Base-by-base conservation (phyloP, 257 asterid genomes). In the Fraxinus cuspidata region DNA sequence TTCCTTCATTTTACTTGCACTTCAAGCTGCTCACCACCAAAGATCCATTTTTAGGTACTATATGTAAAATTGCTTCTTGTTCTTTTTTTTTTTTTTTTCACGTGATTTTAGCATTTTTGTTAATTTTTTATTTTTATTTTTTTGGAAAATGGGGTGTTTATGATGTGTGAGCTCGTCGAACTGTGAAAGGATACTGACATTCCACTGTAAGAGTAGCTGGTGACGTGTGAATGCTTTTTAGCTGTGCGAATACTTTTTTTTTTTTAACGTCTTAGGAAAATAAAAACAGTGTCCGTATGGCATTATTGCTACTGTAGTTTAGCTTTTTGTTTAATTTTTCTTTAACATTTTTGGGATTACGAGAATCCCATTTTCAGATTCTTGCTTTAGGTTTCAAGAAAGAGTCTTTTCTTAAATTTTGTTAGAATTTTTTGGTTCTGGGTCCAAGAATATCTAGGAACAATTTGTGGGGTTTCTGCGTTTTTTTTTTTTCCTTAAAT, bases 41-140 rank as follows among this genome's bases (percentile, higher is more conserved):
- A 90, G 96, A 90, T 89, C 96, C 91, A 86, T 76, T 84, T 82
- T 88, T 89, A 85, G 98, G 94, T 89, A 82, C 78, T 72, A 53
- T 44, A 32, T 27, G 66, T 76, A 47, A 25, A 7, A 16, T 66
- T 64, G 19, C 68, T 42, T 74, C 68, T 72, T n/a, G 19, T 74
- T 83, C 74, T 38, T 67, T 7, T 79, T 27, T 64, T 7, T 79
- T 27, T 64, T 44, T 70, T 34, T 31, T 23, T 75, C 28, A 23
- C 12, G 8, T 11, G 9, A 63, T 70, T 73, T 32, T 70, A 58
- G 37, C 49, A 51, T 67, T 64, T 34, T 29, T n/a, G 49, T 84
- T 82, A 31, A 31, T 58, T 63, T 40, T 29, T 15, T 64, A 80
- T 82, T 75, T 25, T 16, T 19, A 15, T 76, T 10, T 19, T 25